These are phyloP conservation scores for Vanilla planifolia DNA, from an alignment of 106 monocot species.

Conservation along the genomic window DNA sequence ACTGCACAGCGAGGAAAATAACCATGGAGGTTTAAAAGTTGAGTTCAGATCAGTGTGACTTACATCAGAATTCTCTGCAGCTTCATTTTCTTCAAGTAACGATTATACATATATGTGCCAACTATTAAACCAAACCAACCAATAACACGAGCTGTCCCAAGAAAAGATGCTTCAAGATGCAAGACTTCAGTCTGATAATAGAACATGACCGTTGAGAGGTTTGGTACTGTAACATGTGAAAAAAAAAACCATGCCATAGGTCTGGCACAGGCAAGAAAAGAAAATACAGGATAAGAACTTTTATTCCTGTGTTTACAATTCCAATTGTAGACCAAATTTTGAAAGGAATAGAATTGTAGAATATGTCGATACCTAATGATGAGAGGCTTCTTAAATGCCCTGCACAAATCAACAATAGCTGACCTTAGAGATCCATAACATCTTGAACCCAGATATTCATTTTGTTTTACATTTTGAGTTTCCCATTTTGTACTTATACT, in stretches of 20 bases:
- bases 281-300: neutral
- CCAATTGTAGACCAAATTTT: slow-evolving; percentile 1
- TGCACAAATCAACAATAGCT: slow-evolving; percentile 33
- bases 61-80: slow-evolving; percentile 69
- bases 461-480: slow-evolving; percentile 17
- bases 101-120: slow-evolving; percentile 67
- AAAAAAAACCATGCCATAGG: slow-evolving; percentile 91
- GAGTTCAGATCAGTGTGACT: slow-evolving; percentile 16
- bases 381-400: slow-evolving; percentile 51
- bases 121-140: slow-evolving; percentile 80
- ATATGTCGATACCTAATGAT: slow-evolving; percentile 48
- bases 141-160: slow-evolving; percentile 68
- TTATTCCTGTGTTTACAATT: neutral
- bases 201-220: slow-evolving; percentile 76
- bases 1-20: too few relatives aligned
- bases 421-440: slow-evolving; percentile 39
- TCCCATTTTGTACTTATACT: slow-evolving; percentile 2
- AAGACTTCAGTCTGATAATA: slow-evolving; percentile 79
- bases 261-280: slow-evolving; percentile 26
- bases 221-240: slow-evolving; percentile 62
- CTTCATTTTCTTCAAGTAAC: slow-evolving; percentile 50
- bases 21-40: neutral
- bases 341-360: neutral
- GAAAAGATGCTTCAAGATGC: slow-evolving; percentile 67
- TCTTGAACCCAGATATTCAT: slow-evolving; percentile 8